Conservation (phyloP, 1,284 basidiomycete genomes). For the Baeospora myosura region DNA sequence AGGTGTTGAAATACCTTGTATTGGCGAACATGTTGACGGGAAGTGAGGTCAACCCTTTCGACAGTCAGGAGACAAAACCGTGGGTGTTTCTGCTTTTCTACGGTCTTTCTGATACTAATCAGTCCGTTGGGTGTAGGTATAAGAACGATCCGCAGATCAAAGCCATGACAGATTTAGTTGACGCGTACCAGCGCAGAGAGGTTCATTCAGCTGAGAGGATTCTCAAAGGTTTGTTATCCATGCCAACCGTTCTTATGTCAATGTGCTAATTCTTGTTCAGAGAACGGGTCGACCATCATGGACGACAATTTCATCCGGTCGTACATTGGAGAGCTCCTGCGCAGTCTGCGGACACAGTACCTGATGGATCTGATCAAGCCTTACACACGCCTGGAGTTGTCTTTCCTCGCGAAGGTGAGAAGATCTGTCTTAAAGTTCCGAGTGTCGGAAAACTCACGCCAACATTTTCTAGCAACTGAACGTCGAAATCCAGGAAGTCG, state of each 20-base stretch:
- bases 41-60: conserved; percentile 98
- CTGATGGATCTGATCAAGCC: conserved; percentile 97
- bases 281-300: conserved; percentile 92
- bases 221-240: conserved; percentile 53
- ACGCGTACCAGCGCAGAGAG: conserved; percentile 93
- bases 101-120: conserved; percentile 1
- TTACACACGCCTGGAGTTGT: conserved; percentile 87
- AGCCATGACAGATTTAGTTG: conserved; percentile 95
- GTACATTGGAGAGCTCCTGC: conserved; percentile 93
- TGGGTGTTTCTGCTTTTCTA: conserved; percentile 32
- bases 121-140: conserved; percentile 50
- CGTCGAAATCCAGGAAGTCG: conserved; percentile 81
- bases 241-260: conserved; percentile 3
- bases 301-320: conserved; percentile 87
- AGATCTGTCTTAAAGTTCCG: conserved; percentile 6
- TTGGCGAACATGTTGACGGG: conserved; percentile 98
- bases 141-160: conserved; percentile 95
- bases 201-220: conserved; percentile 96
- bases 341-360: conserved; percentile 90
- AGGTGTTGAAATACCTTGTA: conserved; percentile 97
- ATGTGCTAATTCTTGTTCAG: conserved; percentile 30
- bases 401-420: conserved; percentile 81
- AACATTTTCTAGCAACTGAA: conserved; percentile 73
- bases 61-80: conserved; percentile 99
- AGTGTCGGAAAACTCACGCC: conserved; percentile 2